Base-by-base conservation (phyloP, 176 grass and related monocot species). In the Aegilops tauschii region DNA sequence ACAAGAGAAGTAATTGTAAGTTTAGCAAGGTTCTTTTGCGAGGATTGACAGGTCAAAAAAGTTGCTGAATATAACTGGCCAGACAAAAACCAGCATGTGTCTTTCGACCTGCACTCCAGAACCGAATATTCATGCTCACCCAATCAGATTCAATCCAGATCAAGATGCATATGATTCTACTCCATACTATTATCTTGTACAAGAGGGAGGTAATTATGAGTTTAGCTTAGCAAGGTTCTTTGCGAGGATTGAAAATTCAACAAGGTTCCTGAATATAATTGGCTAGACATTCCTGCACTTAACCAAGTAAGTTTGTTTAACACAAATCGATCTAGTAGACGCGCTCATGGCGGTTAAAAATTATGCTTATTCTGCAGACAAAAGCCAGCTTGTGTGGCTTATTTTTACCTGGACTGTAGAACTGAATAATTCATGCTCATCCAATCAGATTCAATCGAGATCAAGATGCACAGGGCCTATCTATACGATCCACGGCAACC, bases 351-450 rank as follows among this genome's bases (percentile, higher is more conserved):
- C 44, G 80, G 21, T 31, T 40, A 1, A 47, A 9, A 76, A 68
- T 21, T 21, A 81, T 68, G 59, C 34, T 64, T 39, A 31, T 78
- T 82, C 56, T 73, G 64, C 20, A 86, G 64, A 47, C 47, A 47
- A 31, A 50, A 81, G 6, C 4, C 8, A 9, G 12, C 50, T 64
- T 17, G 8, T 29, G 4, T n/a, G 65, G 10, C n/a, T 65, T 61
- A 21, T 17, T 78, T 25, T 61, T 3, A 58, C 37, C 32, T 18
- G 59, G 10, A 59, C 11, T 74, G 7, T 8, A 52, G 6, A 35
- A 49, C 2, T 7, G 4, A n/a, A 50, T 36, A 10, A 52, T 28
- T 27, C 6, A 74, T 49, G 25, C 34, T 45, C 14, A 63, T 2
- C 39, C 52, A 13, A 79, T 42, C 40, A 47, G 35, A 52, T 27